Percentiles rank a stretch among this genome's conserved stretches.
phyloP scores from a whole-genome alignment of 2,329 filamentous ascomycete species.

The Cladosporium sphaerospermum region DNA sequence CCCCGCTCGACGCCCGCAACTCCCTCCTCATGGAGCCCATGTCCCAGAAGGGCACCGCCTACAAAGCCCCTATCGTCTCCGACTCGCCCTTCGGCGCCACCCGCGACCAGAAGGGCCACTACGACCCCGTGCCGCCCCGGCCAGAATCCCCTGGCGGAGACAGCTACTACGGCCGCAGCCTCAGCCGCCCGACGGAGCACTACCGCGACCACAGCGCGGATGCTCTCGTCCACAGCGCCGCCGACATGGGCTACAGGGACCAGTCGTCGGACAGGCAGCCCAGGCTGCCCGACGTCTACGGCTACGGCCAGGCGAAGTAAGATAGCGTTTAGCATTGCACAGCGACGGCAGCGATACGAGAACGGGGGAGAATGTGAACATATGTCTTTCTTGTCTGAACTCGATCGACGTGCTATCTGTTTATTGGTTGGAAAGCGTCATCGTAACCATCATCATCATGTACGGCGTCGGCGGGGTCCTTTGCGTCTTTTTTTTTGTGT shows the following conservation, averaged over 20 bases:
- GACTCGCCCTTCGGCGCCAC: constrained; percentile 21
- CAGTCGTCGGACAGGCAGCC: constrained; percentile 16
- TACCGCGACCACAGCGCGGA: constrained; percentile 25
- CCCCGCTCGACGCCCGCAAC: constrained; percentile 79
- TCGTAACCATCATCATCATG: background rate
- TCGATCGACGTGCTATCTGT: background rate
- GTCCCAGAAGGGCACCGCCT: constrained; percentile 24
- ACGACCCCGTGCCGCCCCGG: constrained; percentile 25
- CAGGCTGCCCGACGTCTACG: constrained; percentile 2
- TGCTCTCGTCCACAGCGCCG: constrained; percentile 26
- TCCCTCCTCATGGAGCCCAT: constrained; percentile 67
- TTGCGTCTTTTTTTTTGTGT: background rate
- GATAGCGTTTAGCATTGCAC: background rate
- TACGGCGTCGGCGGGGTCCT: constrained; percentile 1
- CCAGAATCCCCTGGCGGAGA: constrained; percentile 15
- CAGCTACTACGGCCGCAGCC: constrained; percentile 7
- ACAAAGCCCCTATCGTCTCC: constrained; percentile 28
- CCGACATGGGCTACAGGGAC: constrained; percentile 27
- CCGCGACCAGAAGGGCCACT: constrained; percentile 25
- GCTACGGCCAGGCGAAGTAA: constrained; percentile 3
- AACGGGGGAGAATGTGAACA: background rate
- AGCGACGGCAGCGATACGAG: too few species aligned
- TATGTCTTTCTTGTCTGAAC: background rate
- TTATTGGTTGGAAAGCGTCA: background rate
- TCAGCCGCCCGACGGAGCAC: constrained; percentile 12